Conservation (phyloP, 805 yeast genomes). For the Kurtzmaniella fragi region DNA sequence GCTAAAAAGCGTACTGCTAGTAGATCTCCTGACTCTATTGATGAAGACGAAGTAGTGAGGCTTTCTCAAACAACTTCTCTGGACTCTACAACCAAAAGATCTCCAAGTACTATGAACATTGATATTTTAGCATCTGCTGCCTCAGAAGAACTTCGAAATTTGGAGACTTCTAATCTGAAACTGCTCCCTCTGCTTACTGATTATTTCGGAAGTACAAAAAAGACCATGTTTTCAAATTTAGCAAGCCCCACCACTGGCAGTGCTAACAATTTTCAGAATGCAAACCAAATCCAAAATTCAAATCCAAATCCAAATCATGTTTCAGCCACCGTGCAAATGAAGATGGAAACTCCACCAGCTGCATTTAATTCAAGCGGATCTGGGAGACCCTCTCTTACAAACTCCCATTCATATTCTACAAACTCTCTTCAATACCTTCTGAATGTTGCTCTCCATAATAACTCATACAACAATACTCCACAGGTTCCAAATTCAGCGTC, state of each 20-base stretch:
- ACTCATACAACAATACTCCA: conserved; percentile 4
- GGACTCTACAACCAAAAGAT: background rate
- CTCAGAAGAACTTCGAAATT: conserved; percentile 45
- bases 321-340: conserved; percentile 1
- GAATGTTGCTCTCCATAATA: conserved; percentile 14
- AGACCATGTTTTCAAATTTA: background rate
- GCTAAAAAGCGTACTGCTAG: background rate
- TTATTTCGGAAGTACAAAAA: conserved; percentile 27
- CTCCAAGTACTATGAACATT: conserved; percentile 29
- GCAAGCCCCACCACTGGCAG: conserved; percentile 2
- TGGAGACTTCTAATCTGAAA: conserved; percentile 39
- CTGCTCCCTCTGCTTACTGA: conserved; percentile 50
- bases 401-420: conserved; percentile 8
- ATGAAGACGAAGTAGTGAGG: background rate
- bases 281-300: conserved; percentile 3
- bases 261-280: background rate
- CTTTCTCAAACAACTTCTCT: background rate
- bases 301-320: conserved; percentile 1
- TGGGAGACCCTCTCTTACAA: background rate
- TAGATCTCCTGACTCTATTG: background rate
- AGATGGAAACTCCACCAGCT: background rate
- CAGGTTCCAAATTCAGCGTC: conserved; percentile 3
- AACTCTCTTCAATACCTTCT: conserved; percentile 20
- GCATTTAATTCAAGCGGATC: background rate
- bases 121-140: conserved; percentile 53